Evolutionary conservation across 1,139 yeast species (phyloP).

Genomic region (Nakaseomyces delphensis): DNA sequence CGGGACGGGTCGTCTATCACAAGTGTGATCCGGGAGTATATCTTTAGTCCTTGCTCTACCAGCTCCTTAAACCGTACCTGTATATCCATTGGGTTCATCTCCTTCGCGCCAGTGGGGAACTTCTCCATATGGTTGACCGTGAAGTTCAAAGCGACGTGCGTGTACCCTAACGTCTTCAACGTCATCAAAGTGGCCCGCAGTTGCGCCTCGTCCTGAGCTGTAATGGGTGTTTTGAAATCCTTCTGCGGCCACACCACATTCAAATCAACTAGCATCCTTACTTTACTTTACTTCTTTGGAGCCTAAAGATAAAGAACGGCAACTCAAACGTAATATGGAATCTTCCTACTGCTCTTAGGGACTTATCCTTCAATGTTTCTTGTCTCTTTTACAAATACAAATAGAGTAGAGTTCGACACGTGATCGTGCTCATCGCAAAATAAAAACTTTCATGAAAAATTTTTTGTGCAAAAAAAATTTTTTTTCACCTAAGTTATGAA

Average conservation of each 20-base stretch:
- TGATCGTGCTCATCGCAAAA: too few species aligned
- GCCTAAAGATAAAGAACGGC: too few species aligned
- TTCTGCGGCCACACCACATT: constrained; percentile 75
- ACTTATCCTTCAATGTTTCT: too few species aligned
- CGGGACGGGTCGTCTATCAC: constrained; percentile 70
- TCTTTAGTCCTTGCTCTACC: constrained; percentile 36
- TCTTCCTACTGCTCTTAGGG: too few species aligned
- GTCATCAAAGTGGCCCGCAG: constrained; percentile 47
- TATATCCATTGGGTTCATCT: constrained; percentile 27
- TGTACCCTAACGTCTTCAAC: constrained; percentile 57
- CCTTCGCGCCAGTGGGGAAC: constrained; percentile 37
- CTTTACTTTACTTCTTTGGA: not conserved
- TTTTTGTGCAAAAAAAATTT: too few species aligned
- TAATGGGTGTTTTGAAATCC: constrained; percentile 38
- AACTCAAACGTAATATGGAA: too few species aligned
- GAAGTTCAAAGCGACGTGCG: constrained; percentile 67
- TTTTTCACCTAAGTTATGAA: too few species aligned
- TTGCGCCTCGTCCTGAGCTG: constrained; percentile 36
- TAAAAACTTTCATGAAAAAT: too few species aligned
- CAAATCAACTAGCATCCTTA: constrained; percentile 53
- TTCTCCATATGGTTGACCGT: constrained; percentile 47
- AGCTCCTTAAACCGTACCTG: constrained; percentile 23
- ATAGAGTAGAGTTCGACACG: too few species aligned
- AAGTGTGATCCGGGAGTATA: constrained; percentile 69
- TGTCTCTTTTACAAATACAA: too few species aligned